Conservation (phyloP, 345 rosid species). For the Populus pruinosa region DNA sequence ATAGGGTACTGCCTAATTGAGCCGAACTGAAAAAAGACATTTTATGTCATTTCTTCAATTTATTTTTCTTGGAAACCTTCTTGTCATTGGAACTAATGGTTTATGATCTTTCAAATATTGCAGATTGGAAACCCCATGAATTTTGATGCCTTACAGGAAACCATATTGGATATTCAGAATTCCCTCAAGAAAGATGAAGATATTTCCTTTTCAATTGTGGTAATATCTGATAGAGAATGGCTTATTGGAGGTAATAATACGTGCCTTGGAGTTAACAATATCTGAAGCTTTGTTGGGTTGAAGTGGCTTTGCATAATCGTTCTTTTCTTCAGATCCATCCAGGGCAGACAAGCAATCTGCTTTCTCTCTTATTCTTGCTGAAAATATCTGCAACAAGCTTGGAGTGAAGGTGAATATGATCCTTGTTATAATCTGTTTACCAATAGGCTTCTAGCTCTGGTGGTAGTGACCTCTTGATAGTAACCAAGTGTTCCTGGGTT, state of each 20-base stretch:
- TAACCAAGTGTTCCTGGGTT: too few relatives aligned
- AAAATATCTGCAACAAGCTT: conserved; percentile 78
- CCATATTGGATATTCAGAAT: conserved; percentile 50
- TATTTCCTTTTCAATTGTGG: conserved; percentile 71
- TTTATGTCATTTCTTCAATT: neutral
- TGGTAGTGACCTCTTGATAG: too few relatives aligned
- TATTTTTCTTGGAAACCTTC: neutral
- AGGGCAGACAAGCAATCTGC: conserved; percentile 92
- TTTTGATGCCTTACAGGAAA: conserved; percentile 64
- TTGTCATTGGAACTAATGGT: conserved; percentile 6
- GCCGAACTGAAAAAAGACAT: neutral
- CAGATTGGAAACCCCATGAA: conserved; percentile 91
- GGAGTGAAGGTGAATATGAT: conserved; percentile 60
- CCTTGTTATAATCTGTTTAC: neutral
- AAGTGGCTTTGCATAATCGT: conserved; percentile 16
- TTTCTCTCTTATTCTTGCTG: conserved; percentile 88
- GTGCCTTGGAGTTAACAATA: conserved; percentile 5
- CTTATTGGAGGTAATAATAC: conserved; percentile 64
- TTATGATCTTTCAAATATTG: conserved; percentile 18
- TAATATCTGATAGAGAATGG: conserved; percentile 81
- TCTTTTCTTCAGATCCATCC: conserved; percentile 60
- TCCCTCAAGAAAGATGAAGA: conserved; percentile 46
- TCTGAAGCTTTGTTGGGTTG: conserved; percentile 2
- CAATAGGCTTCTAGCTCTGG: too few relatives aligned
- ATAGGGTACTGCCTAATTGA: conserved; percentile 48